These are phyloP conservation scores for Wallemia hederae DNA, from an alignment of 1,284 basidiomycete genomes.

Conservation along the genomic window DNA sequence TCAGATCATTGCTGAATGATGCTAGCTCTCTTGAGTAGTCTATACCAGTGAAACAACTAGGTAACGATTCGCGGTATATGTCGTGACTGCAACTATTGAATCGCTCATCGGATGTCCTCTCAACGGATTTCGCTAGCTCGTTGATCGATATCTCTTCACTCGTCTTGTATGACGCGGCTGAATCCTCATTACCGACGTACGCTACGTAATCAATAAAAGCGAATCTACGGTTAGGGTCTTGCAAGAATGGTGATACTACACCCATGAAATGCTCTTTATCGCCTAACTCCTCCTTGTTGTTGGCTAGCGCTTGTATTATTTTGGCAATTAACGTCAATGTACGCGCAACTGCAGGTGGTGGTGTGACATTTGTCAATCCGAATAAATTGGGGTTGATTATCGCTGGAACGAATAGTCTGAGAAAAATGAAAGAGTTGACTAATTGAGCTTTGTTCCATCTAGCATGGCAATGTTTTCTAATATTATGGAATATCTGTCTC, in stretches of 20 bases:
- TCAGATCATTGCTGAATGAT: not conserved
- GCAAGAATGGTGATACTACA: not conserved
- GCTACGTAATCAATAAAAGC: conserved; percentile 1
- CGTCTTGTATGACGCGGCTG: not conserved
- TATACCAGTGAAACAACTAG: not conserved
- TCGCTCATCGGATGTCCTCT: not conserved
- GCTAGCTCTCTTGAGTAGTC: not conserved
- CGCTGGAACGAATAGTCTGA: not conserved
- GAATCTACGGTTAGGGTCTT: not conserved
- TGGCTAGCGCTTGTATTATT: not conserved
- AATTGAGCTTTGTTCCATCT: not conserved
- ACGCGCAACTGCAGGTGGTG: not conserved
- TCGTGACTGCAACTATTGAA: not conserved
- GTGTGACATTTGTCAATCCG: not conserved
- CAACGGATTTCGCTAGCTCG: not conserved
- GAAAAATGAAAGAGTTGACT: not conserved
- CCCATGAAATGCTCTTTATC: conserved; percentile 1
- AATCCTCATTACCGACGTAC: not conserved
- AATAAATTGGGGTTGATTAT: conserved; percentile 1
- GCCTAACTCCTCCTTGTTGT: not conserved
- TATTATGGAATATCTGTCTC: not conserved
- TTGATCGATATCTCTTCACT: not conserved
- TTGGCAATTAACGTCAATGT: conserved; percentile 1
- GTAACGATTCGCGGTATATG: not conserved
- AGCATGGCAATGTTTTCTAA: not conserved